Conservation (phyloP, 2,329 filamentous ascomycete genomes). For the Juglanconis oblonga region DNA sequence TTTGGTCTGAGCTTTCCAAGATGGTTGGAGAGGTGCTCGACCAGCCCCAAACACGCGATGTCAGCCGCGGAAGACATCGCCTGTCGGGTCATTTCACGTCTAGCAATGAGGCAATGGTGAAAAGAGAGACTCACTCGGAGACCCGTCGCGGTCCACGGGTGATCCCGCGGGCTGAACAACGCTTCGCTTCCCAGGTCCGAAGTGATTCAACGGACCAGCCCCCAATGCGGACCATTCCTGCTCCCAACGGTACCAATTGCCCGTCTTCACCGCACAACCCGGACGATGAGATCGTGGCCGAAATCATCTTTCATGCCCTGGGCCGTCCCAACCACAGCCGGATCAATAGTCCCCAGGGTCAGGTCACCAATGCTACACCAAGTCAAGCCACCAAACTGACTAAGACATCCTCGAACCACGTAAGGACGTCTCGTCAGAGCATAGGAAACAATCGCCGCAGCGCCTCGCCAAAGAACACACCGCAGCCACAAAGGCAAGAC, state of each 20-base stretch:
- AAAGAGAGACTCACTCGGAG: background rate
- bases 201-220: background rate
- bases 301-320: constrained; percentile 8
- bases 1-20: constrained; percentile 12
- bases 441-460: background rate
- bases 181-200: background rate
- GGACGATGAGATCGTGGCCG: constrained; percentile 11
- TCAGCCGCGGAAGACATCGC: constrained; percentile 2
- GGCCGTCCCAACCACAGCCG: no score
- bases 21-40: constrained; percentile 7
- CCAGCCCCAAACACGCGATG: background rate
- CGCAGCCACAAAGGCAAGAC: background rate
- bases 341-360: no score
- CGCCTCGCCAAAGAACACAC: background rate
- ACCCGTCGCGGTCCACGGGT: background rate
- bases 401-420: background rate
- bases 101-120: background rate
- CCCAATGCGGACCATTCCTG: constrained; percentile 1
- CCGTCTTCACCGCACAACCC: background rate
- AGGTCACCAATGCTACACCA: background rate
- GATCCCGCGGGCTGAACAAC: background rate
- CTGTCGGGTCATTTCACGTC: no score
- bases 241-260: background rate
- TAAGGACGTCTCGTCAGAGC: background rate
- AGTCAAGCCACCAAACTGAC: background rate